Base-by-base conservation (phyloP, 208 protist species). In the Zelonia costaricensis region DNA sequence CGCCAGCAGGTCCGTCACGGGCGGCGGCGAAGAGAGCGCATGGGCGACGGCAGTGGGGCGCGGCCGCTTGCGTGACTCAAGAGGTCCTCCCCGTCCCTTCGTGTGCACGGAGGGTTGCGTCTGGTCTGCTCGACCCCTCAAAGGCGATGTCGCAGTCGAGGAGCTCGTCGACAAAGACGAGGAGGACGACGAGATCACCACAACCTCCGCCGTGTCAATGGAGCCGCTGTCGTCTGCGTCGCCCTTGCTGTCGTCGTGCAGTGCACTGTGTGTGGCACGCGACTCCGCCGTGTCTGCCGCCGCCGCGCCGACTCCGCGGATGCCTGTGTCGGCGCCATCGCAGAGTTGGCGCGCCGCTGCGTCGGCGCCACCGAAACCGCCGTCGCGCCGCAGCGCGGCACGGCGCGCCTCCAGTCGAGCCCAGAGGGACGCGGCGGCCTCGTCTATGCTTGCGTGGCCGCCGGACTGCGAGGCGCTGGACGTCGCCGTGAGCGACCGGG, bases 371-470 rank as follows among this genome's bases (percentile, higher is more conserved):
- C 48, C 48, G 16, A 6, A 36, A 12, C 10, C 13, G 15, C 9
- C 13, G 10, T 33, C 35, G 30, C 20, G 52, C 27, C n/a, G n/a
- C n/a, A 44, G 38, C 25, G 51, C 5, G 15, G 38, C 47, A 5
- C 61, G 45, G 10, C 45, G 53, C 22, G 42, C 44, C 61, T 55
- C 48, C 44, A 80, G 48, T 7, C 58, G 55, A 9, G 47, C 16
- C 68, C 68, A 67, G 6, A 62, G 44, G 33, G 20, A 3, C 12
- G 52, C 52, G 3, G 52, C 52, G 43, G 33, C 15, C 35, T 46
- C 10, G 15, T 1, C 27, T n/a, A 20, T 51, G 45, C 25, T 51
- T 6, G 9, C 6, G 3, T 44, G 23, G 18, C 27, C 30, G 25
- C 44, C 13, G 8, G 18, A 25, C 12, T 43, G 31, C 9, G 23